Conservation (phyloP, 2,329 filamentous ascomycete species). For the Emericellopsis cladophorae region DNA sequence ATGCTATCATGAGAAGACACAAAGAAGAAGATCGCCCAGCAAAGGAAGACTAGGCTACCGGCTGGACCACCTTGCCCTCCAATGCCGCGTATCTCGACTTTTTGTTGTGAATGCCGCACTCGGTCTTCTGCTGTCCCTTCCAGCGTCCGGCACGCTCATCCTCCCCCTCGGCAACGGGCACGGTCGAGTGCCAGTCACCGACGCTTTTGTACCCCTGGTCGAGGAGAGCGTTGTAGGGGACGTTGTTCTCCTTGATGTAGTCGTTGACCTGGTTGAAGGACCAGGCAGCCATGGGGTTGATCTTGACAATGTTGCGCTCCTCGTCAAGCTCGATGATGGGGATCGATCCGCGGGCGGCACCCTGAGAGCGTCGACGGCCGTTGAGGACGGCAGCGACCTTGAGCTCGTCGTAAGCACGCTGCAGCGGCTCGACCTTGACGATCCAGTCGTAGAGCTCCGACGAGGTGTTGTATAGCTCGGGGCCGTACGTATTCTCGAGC, state of each 20-base stretch:
- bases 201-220: conserved; percentile 96
- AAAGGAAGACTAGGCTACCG: not conserved
- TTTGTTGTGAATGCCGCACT: conserved; percentile 98
- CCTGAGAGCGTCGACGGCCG: conserved; percentile 82
- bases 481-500: conserved; percentile 73
- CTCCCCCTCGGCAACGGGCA: conserved; percentile 78
- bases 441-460: conserved; percentile 91
- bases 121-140: conserved; percentile 93
- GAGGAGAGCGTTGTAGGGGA: conserved; percentile 87
- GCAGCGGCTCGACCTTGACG: conserved; percentile 93
- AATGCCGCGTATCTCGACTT: conserved; percentile 86
- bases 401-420: conserved; percentile 79
- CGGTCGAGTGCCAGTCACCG: conserved; percentile 96
- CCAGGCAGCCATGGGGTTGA: conserved; percentile 96
- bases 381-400: conserved; percentile 85
- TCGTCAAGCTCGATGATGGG: conserved; percentile 85
- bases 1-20: not conserved
- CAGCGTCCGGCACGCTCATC: conserved; percentile 93
- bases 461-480: conserved; percentile 72
- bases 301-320: conserved; percentile 83
- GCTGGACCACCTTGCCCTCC: conserved; percentile 27
- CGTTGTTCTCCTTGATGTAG: conserved; percentile 75
- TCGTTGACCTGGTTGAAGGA: conserved; percentile 77
- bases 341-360: conserved; percentile 80
- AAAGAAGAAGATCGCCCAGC: too few species aligned